Percentiles rank a stretch among this genome's conserved stretches.
These are phyloP conservation scores for Crepidotus variabilis DNA, from an alignment of 768 basidiomycete genomes.

Conservation along the genomic window DNA sequence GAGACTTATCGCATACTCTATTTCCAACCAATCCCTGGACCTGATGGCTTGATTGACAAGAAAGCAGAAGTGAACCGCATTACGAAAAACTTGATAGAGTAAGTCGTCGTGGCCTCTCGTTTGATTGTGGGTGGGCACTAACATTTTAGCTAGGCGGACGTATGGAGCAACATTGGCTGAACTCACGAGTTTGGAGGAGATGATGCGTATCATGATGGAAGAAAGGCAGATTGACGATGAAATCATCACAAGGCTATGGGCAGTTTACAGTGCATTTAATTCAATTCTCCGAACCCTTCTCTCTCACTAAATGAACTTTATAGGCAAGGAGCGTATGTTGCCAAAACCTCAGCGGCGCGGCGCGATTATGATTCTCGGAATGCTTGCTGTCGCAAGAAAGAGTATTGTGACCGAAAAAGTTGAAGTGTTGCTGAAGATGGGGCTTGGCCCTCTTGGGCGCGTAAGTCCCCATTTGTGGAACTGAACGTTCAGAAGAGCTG, in stretches of 20 bases:
- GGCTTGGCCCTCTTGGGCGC: slow-evolving; percentile 81
- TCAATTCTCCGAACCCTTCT: neutral
- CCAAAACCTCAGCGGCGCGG: slow-evolving; percentile 88
- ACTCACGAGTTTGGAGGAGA: slow-evolving; percentile 92
- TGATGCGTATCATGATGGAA: slow-evolving; percentile 95
- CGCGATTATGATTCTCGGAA: slow-evolving; percentile 94
- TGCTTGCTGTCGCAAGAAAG: slow-evolving; percentile 86
- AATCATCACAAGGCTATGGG: slow-evolving; percentile 90
- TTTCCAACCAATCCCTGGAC: slow-evolving; percentile 76
- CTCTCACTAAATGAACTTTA: neutral
- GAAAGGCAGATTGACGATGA: slow-evolving; percentile 80
- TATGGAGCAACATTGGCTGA: slow-evolving; percentile 93
- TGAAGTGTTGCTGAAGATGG: slow-evolving; percentile 81
- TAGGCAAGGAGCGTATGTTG: slow-evolving; percentile 72
- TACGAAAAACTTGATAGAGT: slow-evolving; percentile 98
- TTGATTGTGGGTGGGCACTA: neutral
- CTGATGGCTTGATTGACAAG: too few species aligned
- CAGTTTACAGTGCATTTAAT: slow-evolving; percentile 80
- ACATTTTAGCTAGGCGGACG: slow-evolving; percentile 60
- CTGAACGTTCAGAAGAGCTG: neutral
- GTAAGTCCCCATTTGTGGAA: slow-evolving; percentile 33
- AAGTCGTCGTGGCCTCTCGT: slow-evolving; percentile 17
- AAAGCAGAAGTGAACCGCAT: slow-evolving; percentile 91
- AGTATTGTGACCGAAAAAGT: slow-evolving; percentile 74
- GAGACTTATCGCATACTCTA: slow-evolving; percentile 88